phyloP scores from a whole-genome alignment of 768 basidiomycete genomes.

The Tricholoma furcatifolium region DNA sequence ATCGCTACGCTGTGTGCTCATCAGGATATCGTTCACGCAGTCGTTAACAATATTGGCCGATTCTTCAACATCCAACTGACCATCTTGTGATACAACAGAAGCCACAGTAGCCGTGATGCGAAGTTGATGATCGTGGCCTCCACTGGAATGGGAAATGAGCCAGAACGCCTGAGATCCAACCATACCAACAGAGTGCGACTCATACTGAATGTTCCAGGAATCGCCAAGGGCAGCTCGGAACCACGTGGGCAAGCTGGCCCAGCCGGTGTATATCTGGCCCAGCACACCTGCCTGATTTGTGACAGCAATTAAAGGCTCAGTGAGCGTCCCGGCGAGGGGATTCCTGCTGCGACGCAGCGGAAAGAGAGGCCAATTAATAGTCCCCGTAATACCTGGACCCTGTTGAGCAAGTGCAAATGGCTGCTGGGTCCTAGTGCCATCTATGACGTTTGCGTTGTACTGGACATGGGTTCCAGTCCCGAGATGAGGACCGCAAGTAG shows the following conservation, averaged over 20 bases:
- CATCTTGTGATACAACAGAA: background rate
- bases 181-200: background rate
- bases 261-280: background rate
- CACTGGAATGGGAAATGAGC: background rate
- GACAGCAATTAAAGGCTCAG: no score
- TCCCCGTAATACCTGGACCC: no score
- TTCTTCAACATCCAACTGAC: background rate
- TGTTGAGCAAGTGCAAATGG: no score
- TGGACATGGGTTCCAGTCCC: background rate
- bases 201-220: background rate
- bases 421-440: background rate
- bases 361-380: no score
- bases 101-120: background rate
- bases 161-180: background rate
- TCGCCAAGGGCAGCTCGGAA: background rate
- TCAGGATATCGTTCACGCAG: background rate
- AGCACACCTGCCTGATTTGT: background rate
- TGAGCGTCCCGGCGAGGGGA: no score
- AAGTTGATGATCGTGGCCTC: background rate
- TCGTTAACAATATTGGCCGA: background rate
- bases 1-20: background rate
- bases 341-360: background rate
- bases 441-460: background rate
- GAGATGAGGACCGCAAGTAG: background rate
- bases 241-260: background rate